A percentile compares a stretch with the other conserved stretches of the same genome.
Evolutionary conservation across 176 grass and related monocot genomes (phyloP).

Genomic region (Musa beccarii): DNA sequence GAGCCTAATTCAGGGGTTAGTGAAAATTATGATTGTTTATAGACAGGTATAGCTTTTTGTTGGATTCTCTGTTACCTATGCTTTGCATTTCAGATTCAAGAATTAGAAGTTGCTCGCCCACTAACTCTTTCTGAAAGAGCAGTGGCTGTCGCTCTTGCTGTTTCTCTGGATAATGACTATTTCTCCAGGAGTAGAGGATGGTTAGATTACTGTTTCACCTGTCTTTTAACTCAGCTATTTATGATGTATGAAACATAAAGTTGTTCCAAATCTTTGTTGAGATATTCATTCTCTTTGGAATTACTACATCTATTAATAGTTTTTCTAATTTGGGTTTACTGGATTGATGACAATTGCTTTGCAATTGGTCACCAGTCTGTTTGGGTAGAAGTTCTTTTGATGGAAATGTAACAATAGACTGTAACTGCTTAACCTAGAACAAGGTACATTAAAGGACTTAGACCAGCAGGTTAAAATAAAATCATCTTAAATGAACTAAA

Average conservation of each 20-base stretch:
- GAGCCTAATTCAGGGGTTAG: conserved; percentile 32
- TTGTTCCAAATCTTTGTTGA: too few relatives aligned
- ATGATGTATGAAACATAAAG: neutral
- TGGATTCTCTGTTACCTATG: neutral
- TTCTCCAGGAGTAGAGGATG: conserved; percentile 82
- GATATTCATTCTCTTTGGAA: too few relatives aligned
- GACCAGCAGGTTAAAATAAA: neutral
- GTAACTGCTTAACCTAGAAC: neutral
- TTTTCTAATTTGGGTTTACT: neutral
- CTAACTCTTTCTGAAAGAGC: conserved; percentile 78
- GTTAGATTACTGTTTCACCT: conserved; percentile 27
- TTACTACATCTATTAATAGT: too few relatives aligned
- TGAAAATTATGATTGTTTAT: conserved; percentile 1
- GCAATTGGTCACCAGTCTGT: neutral
- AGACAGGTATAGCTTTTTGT: conserved; percentile 10
- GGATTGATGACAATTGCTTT: neutral
- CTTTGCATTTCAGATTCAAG: conserved; percentile 41
- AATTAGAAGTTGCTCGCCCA: conserved; percentile 54
- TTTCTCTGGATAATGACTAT: conserved; percentile 80
- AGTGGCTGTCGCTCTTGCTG: conserved; percentile 70
- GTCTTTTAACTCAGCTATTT: neutral
- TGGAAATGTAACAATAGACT: neutral
- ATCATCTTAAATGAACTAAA: neutral
- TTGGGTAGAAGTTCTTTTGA: neutral
- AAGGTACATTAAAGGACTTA: neutral